Base-by-base conservation (phyloP, 495 filamentous ascomycete genomes). In the Cryomyces antarcticus region DNA sequence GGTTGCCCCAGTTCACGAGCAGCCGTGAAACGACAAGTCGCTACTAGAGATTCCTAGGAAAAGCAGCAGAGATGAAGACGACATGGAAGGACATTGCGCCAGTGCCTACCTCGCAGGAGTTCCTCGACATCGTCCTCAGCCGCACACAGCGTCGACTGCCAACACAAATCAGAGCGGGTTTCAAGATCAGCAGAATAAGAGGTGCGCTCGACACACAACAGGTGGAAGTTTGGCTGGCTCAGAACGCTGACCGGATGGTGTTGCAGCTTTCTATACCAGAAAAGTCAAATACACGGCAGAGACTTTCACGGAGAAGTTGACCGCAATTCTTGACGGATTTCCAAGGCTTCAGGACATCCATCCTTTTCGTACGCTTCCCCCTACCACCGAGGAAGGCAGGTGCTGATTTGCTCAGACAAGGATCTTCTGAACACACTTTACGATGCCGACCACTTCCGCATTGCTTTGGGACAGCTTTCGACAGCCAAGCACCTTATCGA, bases 231-330 rank as follows among this genome's bases (percentile, higher is more conserved):
- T 3, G 9, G 9, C 9, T 36, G 33, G 33, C 12, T 36, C 9
- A 10, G 33, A 24, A 6, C 28, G 39, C 39, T 49, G 11, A 57
- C 38, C 24, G 10, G 27, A 24, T 29, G 45, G 31, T 41, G 42
- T 9, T 12, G 7, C 49, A 78, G 83, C 77, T 44, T 95, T 94
- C 68, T 94, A 94, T 58, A 93, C 86, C 46, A 73, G 89, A 58
- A 96, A 97, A 64, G 89, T 96, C 70, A 97, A 96, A 61, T 96
- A 81, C 60, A 96, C 89, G n/a, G 77, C 88, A 56, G 87, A 95
- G 63, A 95, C 89, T 36, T 95, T 95, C 62, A 74, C 75, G 42
- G 89, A 97, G 52, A 94, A 96, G 65, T 75, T 97, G 46, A 76
- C 72, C 47, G 68, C 75, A 30, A 93, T 93, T 54, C 72, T 95